Evolutionary conservation across 139 green algal species (phyloP).

Genomic region (Picochlorum sp.): DNA sequence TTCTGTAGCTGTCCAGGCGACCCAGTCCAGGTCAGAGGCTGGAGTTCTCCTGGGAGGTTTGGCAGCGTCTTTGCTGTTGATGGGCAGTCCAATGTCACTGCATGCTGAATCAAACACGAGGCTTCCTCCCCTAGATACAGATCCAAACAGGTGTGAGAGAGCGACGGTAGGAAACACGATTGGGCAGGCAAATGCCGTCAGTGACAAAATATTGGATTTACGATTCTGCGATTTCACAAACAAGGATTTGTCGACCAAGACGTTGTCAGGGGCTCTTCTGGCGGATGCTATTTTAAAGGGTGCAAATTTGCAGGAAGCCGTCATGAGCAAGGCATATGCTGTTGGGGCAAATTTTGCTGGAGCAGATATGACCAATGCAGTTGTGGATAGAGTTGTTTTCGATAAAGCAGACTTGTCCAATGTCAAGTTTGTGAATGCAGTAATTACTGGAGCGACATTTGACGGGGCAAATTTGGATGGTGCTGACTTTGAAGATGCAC

Average conservation of each 20-base stretch:
- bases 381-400: slow-evolving; percentile 88
- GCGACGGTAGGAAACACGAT: slow-evolving; percentile 88
- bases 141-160: slow-evolving; percentile 76
- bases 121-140: slow-evolving; percentile 63
- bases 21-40: not conserved
- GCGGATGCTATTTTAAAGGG: slow-evolving; percentile 52
- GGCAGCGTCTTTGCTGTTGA: slow-evolving; percentile 9
- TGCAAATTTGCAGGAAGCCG: slow-evolving; percentile 67
- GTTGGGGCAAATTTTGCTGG: slow-evolving; percentile 56
- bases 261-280: slow-evolving; percentile 80
- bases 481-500: slow-evolving; percentile 81
- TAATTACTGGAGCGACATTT: slow-evolving; percentile 66
- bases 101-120: slow-evolving; percentile 45
- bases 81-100: slow-evolving; percentile 1
- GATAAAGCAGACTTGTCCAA: slow-evolving; percentile 51
- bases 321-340: slow-evolving; percentile 91
- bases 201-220: slow-evolving; percentile 85
- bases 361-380: slow-evolving; percentile 84
- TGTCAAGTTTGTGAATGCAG: slow-evolving; percentile 59
- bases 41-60: not conserved
- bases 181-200: slow-evolving; percentile 90
- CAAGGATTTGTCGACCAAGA: slow-evolving; percentile 69
- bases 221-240: slow-evolving; percentile 61
- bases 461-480: slow-evolving; percentile 67
- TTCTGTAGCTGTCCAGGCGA: not conserved